Evolutionary conservation across 1,284 basidiomycete species (phyloP).

Genomic region (Ustilago cynodontis): DNA sequence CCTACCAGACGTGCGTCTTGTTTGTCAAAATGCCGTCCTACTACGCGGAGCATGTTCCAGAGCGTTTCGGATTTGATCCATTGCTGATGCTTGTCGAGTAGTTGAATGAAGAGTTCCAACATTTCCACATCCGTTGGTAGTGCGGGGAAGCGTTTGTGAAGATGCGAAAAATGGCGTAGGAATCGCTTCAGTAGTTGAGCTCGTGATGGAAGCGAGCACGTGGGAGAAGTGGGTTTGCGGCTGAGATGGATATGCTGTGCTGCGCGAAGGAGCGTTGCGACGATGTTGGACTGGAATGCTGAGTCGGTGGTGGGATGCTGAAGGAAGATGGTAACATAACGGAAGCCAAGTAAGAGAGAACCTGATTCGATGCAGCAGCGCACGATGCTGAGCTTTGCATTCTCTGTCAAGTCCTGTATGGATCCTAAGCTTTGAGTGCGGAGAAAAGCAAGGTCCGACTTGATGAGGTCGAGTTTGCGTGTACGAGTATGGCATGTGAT

Average conservation of each 20-base stretch:
- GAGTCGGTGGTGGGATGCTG: background rate
- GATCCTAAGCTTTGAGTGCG: conserved; percentile 2
- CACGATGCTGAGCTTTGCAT: conserved; percentile 21
- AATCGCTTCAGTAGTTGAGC: conserved; percentile 39
- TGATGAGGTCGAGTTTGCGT: conserved; percentile 31
- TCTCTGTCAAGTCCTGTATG: conserved; percentile 23
- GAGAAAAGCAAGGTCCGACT: conserved; percentile 29
- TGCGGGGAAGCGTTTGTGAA: conserved; percentile 10
- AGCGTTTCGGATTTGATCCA: conserved; percentile 29
- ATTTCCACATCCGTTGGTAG: conserved; percentile 15
- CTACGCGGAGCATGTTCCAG: conserved; percentile 36
- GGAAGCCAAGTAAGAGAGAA: conserved; percentile 17
- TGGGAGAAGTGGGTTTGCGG: background rate
- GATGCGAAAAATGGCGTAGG: conserved; percentile 24
- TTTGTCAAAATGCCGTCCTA: conserved; percentile 17
- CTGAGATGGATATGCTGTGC: conserved; percentile 22
- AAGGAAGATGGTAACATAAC: conserved; percentile 10
- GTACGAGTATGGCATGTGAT: conserved; percentile 37
- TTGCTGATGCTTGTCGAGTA: conserved; percentile 21
- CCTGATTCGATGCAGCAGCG: conserved; percentile 33
- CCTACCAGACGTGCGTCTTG: conserved; percentile 7
- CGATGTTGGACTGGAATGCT: conserved; percentile 1
- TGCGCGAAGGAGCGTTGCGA: conserved; percentile 27
- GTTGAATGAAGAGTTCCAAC: conserved; percentile 24
- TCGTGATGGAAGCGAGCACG: conserved; percentile 16